Evolutionary conservation across 805 yeast species (phyloP).

Genomic region (Candida mattraensis): DNA sequence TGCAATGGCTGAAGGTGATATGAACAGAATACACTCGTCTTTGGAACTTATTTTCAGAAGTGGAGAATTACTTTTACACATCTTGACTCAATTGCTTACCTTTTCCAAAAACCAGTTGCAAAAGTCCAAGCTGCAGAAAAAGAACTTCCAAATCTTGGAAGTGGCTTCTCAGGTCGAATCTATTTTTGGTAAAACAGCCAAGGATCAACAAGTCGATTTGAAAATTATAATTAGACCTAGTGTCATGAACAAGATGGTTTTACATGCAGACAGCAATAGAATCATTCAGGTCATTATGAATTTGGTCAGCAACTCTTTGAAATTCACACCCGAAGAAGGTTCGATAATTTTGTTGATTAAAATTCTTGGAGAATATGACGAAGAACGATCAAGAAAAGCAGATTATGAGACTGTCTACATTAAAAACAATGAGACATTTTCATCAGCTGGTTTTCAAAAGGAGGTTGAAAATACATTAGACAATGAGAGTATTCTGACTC

Average conservation of each 20-base stretch:
- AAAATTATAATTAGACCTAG: constrained; percentile 64
- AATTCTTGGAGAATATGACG: constrained; percentile 72
- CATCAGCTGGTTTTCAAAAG: constrained; percentile 1
- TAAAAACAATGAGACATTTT: constrained; percentile 18
- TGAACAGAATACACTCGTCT: constrained; percentile 65
- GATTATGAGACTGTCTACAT: constrained; percentile 49
- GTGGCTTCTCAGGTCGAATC: constrained; percentile 82
- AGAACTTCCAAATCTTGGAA: constrained; percentile 76
- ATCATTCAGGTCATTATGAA: constrained; percentile 92
- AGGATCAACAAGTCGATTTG: constrained; percentile 72
- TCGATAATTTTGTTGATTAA: constrained; percentile 63
- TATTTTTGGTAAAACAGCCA: constrained; percentile 78
- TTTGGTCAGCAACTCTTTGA: constrained; percentile 83
- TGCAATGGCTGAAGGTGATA: constrained; percentile 83
- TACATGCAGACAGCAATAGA: constrained; percentile 87
- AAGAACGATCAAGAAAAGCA: constrained; percentile 40
- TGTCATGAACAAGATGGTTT: constrained; percentile 56
- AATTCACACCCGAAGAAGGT: constrained; percentile 91
- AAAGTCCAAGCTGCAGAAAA: constrained; percentile 76
- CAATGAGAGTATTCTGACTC: constrained; percentile 26
- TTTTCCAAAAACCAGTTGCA: constrained; percentile 91
- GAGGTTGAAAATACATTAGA: constrained; percentile 11
- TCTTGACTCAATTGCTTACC: constrained; percentile 85
- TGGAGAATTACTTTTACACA: constrained; percentile 86
- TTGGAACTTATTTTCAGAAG: constrained; percentile 82